Base-by-base conservation (phyloP, 208 protist genomes). In the Acanthamoeba sp. region DNA sequence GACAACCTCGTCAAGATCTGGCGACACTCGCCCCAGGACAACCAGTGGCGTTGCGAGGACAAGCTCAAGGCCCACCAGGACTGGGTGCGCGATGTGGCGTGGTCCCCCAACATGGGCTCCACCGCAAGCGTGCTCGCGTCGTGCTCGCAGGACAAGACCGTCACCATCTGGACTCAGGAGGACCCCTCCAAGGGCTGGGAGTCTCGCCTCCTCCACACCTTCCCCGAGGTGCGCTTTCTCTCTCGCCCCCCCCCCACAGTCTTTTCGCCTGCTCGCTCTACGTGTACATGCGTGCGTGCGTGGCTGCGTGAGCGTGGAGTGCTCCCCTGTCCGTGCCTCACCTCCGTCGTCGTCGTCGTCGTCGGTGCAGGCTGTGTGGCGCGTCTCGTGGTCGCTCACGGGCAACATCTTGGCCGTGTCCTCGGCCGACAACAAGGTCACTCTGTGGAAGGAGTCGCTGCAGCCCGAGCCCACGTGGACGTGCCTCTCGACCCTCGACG, bases 31-130 rank as follows among this genome's bases (percentile, higher is more conserved):
- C 50, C 48, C 27, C 14, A 27, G 12, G 95, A 94, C n/a, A 91
- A 95, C 52, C 85, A 90, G 76, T 97, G 94, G 94, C 36, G 64
- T 22, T 52, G 76, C 24, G 89, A 95, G 42, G 95, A 94, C 48
- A 89, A 84, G 64, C 57, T 97, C 42, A 85, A 96, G 27, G 92
- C 71, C 24, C 97, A 98, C 90, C 95, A 96, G 85, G 97, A 97
- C 84, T 98, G 98, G 98, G 98, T 98, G 16, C 92, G 98, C 64
- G 98, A 98, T 93, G 98, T 98, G 16, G 97, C 98, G 27, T 98
- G 97, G 97, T 97, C 97, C n/a, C 97, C 97, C 55, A 97, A 95
- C 91, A 82, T 97, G 40, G 98, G 98, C 59, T 69, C 98, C 42
- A 95, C 96, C 24, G 52, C 29, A 6, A 91, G 50, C 55, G 94